These are phyloP conservation scores for Didymellaceae sp. DNA, from an alignment of 2,329 filamentous ascomycete genomes.

Conservation along the genomic window DNA sequence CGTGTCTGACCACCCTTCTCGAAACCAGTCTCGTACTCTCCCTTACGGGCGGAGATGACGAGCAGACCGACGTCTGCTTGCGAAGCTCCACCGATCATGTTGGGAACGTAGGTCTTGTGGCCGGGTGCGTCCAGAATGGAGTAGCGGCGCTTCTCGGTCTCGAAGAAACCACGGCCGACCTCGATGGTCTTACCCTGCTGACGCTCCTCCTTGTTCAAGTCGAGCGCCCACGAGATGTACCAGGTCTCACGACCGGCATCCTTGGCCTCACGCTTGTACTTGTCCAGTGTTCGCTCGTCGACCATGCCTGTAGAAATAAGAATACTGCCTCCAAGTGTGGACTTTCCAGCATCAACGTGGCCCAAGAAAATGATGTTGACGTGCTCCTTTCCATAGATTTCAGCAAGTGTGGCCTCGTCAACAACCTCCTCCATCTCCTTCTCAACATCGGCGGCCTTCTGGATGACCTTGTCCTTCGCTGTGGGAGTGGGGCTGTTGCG, in stretches of 20 bases:
- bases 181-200: constrained; percentile 98
- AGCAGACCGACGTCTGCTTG: constrained; percentile 74
- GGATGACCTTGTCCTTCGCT: constrained; percentile 64
- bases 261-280: constrained; percentile 90
- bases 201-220: constrained; percentile 95
- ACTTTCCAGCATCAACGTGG: constrained; percentile 98
- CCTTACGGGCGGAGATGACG: constrained; percentile 95
- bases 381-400: constrained; percentile 94
- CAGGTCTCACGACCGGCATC: constrained; percentile 95
- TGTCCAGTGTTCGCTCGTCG: constrained; percentile 97
- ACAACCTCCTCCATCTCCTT: constrained; percentile 81
- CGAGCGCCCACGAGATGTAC: constrained; percentile 98
- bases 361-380: constrained; percentile 98
- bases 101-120: constrained; percentile 97
- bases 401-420: constrained; percentile 84
- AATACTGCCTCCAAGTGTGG: constrained; percentile 91
- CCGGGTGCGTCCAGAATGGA: constrained; percentile 96
- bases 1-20: constrained; percentile 95
- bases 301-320: constrained; percentile 97
- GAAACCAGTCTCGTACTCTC: constrained; percentile 98
- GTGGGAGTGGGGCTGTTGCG: constrained; percentile 76
- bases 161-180: constrained; percentile 89
- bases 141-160: constrained; percentile 95
- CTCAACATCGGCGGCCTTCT: constrained; percentile 81
- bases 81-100: constrained; percentile 93